Percentiles rank a stretch among this genome's conserved stretches.
Evolutionary conservation across 139 green algal species (phyloP).

Genomic region (Coccomyxa sp.): DNA sequence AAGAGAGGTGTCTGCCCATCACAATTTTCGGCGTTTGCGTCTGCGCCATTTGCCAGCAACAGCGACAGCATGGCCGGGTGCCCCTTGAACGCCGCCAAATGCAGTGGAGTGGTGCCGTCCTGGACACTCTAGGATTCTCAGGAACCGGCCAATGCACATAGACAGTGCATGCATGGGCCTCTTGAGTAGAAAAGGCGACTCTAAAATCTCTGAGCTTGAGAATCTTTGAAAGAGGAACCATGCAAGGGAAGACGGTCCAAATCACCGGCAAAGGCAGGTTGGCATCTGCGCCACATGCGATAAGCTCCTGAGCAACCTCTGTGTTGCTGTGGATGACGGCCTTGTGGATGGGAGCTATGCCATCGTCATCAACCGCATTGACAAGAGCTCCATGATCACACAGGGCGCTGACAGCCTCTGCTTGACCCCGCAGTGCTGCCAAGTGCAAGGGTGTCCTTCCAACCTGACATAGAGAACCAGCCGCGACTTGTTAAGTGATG

Average conservation of each 20-base stretch:
- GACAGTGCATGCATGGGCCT: neutral
- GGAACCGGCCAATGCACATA: neutral
- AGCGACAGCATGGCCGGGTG: neutral
- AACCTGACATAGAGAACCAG: neutral
- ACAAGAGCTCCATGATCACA: neutral
- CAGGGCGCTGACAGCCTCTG: neutral
- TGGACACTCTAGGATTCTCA: neutral
- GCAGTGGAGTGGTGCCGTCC: slow-evolving; percentile 5
- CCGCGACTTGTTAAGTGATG: neutral
- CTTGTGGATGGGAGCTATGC: slow-evolving; percentile 1
- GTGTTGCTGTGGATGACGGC: neutral
- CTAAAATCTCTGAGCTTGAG: neutral
- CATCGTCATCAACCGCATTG: neutral
- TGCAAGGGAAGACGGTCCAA: neutral
- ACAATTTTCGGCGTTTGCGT: neutral
- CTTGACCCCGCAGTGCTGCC: slow-evolving; percentile 6
- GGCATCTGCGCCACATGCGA: neutral
- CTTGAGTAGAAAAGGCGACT: neutral
- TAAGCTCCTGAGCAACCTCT: neutral
- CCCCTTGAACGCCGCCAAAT: slow-evolving; percentile 6
- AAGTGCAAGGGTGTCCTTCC: slow-evolving; percentile 5
- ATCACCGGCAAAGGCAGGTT: neutral
- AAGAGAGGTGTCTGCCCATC: neutral
- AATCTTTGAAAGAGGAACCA: neutral
- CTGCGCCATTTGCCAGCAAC: neutral